A percentile compares a stretch with the other conserved stretches of the same genome.
These are phyloP conservation scores for Vitellaria paradoxa DNA, from an alignment of 179 eudicot species.

Conservation along the genomic window DNA sequence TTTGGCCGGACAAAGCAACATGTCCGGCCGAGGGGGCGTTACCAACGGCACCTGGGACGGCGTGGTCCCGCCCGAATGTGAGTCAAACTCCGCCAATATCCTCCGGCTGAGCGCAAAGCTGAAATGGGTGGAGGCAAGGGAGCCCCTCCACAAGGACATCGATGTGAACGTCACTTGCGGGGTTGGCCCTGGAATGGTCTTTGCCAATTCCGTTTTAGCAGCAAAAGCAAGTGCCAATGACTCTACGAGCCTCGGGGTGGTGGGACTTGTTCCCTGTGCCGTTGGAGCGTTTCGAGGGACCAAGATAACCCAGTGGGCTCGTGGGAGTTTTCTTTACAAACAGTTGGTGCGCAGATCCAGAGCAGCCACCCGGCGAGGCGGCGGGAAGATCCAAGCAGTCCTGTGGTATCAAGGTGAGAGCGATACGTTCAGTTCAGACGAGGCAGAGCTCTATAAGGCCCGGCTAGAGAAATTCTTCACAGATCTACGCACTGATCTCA, in stretches of 20 bases:
- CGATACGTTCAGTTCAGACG: slow-evolving; percentile 24
- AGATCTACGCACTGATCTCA: slow-evolving; percentile 35
- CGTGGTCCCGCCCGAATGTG: background rate
- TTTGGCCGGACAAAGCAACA: no score
- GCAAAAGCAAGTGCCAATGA: background rate
- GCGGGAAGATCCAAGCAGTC: slow-evolving; percentile 27
- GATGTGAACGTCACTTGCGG: background rate
- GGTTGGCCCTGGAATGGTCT: background rate
- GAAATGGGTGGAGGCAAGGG: no score
- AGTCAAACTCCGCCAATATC: background rate
- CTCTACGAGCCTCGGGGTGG: no score
- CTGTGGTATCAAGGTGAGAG: slow-evolving; percentile 60
- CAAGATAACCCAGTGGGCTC: no score
- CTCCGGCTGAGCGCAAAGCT: no score
- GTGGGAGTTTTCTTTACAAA: no score
- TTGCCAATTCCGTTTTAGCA: background rate
- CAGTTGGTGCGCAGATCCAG: no score
- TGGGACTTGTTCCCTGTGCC: no score
- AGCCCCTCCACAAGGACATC: no score
- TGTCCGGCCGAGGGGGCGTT: no score
- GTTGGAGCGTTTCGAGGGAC: no score
- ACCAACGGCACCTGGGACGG: background rate
- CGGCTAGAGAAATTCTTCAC: slow-evolving; percentile 26
- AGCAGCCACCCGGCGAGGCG: slow-evolving; percentile 15
- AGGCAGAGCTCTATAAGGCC: slow-evolving; percentile 25